phyloP scores from a whole-genome alignment of 495 filamentous ascomycete species.

The Podospora comata region DNA sequence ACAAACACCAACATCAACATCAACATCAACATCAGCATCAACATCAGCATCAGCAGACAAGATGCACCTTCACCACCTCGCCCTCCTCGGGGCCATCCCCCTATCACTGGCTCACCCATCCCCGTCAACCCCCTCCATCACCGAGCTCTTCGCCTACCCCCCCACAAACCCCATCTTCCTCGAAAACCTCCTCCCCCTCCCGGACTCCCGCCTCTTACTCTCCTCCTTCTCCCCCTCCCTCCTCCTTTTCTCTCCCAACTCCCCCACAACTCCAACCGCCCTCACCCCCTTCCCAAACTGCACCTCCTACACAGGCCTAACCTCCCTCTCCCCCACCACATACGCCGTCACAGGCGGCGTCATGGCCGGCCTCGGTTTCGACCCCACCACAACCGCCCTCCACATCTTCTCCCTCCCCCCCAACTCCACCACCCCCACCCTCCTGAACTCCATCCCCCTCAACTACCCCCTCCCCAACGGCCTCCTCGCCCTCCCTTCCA shows the following conservation, averaged over 20 bases:
- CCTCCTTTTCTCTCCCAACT: slow-evolving; percentile 30
- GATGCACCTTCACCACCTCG: neutral
- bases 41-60: neutral
- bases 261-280: slow-evolving; percentile 19
- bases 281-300: slow-evolving; percentile 33
- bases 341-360: slow-evolving; percentile 31
- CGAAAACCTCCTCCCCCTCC: slow-evolving; percentile 2
- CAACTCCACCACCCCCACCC: slow-evolving; percentile 19
- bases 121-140: neutral
- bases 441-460: slow-evolving; percentile 18
- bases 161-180: slow-evolving; percentile 4
- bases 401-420: slow-evolving; percentile 23
- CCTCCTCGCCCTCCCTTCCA: slow-evolving; percentile 19
- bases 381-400: slow-evolving; percentile 13
- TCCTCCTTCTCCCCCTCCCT: slow-evolving; percentile 10
- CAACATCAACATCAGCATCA: neutral
- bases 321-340: slow-evolving; percentile 31
- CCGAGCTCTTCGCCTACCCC: slow-evolving; percentile 1
- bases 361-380: slow-evolving; percentile 12
- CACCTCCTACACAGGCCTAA: slow-evolving; percentile 31
- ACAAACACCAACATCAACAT: too few species aligned
- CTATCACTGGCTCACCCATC: neutral
- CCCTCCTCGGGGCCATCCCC: neutral
- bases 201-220: slow-evolving; percentile 3
- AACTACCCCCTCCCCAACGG: slow-evolving; percentile 29